A percentile compares a stretch with the other conserved stretches of the same genome.
Conservation (phyloP, 108 stramenopile genomes). For the Fistulifera solaris region DNA sequence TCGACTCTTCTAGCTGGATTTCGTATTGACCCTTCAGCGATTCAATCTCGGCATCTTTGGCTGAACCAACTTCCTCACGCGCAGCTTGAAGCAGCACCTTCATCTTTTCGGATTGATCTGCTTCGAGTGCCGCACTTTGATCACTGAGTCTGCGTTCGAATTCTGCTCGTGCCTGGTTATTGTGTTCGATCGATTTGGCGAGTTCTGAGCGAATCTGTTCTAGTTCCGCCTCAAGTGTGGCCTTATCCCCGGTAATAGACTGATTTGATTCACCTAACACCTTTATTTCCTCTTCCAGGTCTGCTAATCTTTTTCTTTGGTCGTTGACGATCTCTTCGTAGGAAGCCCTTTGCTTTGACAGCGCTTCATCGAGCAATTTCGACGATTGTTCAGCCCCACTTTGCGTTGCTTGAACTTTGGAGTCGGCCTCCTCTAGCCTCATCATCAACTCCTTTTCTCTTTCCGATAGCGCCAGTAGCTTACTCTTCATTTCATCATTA, state of each 20-base stretch:
- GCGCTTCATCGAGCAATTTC: constrained; percentile 21
- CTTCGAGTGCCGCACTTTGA: not conserved
- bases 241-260: constrained; percentile 1
- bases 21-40: not conserved
- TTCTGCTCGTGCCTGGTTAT: not conserved
- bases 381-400: constrained; percentile 16
- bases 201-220: not conserved
- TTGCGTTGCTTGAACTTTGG: not conserved
- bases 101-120: too few relatives aligned
- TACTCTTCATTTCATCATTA: not conserved
- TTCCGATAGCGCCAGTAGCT: not conserved
- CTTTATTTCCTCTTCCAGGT: constrained; percentile 15
- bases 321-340: constrained; percentile 29
- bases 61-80: not conserved
- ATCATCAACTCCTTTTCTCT: constrained; percentile 5
- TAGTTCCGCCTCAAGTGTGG: not conserved
- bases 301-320: constrained; percentile 8
- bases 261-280: not conserved
- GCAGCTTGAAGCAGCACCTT: not conserved
- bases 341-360: constrained; percentile 25
- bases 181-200: not conserved
- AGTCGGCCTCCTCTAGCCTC: not conserved
- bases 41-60: not conserved
- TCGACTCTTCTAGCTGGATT: not conserved
- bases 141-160: not conserved